Percentiles rank a stretch among this genome's conserved stretches.
Evolutionary conservation across 2,329 filamentous ascomycete genomes (phyloP).

Genomic region (Microdochium trichocladiopsis): DNA sequence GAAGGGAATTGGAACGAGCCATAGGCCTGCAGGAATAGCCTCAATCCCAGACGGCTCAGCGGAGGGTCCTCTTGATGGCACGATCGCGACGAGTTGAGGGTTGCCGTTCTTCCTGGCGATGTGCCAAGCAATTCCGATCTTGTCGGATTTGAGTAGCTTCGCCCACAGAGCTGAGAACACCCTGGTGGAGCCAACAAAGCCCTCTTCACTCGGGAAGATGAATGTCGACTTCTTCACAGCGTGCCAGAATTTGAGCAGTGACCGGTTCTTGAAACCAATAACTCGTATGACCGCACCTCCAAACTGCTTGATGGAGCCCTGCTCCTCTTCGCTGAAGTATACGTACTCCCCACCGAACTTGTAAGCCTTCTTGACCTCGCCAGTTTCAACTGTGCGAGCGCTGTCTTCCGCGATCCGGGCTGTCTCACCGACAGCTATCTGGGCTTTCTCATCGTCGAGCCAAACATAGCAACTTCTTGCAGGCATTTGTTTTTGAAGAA

Average conservation of each 20-base stretch:
- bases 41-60: slow-evolving; percentile 61
- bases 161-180: slow-evolving; percentile 89
- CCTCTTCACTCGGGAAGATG: slow-evolving; percentile 88
- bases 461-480: slow-evolving; percentile 83
- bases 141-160: slow-evolving; percentile 72
- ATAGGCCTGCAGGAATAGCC: slow-evolving; percentile 74
- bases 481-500: slow-evolving; percentile 77
- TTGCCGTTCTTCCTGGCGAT: slow-evolving; percentile 74
- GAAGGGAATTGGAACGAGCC: slow-evolving; percentile 82
- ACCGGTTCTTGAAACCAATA: slow-evolving; percentile 85
- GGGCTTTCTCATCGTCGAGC: slow-evolving; percentile 75
- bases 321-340: slow-evolving; percentile 78
- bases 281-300: slow-evolving; percentile 79
- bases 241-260: slow-evolving; percentile 72
- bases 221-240: slow-evolving; percentile 82
- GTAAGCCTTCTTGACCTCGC: slow-evolving; percentile 84
- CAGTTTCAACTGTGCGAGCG: slow-evolving; percentile 67
- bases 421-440: slow-evolving; percentile 71
- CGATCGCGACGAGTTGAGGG: slow-evolving; percentile 72
- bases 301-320: slow-evolving; percentile 70
- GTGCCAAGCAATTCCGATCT: slow-evolving; percentile 85
- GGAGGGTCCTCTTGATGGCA: slow-evolving; percentile 63
- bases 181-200: slow-evolving; percentile 82
- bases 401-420: slow-evolving; percentile 73
- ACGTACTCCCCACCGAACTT: slow-evolving; percentile 92